Conservation (phyloP, 768 basidiomycete species). For the Dacryopinax spathularia region DNA sequence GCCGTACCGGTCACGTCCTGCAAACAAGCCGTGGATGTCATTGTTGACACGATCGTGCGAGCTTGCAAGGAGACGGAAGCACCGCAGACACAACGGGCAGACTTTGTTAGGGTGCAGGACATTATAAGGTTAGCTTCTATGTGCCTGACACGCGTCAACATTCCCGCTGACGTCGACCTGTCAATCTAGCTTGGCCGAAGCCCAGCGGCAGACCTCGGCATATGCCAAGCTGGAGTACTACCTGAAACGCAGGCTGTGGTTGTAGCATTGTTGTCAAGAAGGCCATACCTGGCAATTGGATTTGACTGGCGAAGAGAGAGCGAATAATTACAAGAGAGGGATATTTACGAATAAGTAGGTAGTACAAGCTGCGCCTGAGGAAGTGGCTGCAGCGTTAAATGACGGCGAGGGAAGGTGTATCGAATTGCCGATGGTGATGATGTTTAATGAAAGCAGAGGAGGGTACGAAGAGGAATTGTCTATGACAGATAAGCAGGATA, state of each 20-base stretch:
- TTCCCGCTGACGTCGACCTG: conserved; percentile 9
- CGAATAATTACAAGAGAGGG: conserved; percentile 1
- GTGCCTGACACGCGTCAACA: conserved; percentile 4
- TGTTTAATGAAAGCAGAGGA: neutral
- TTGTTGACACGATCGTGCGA: conserved; percentile 52
- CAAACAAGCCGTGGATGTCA: conserved; percentile 58
- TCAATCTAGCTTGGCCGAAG: conserved; percentile 53
- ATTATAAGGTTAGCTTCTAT: conserved; percentile 53
- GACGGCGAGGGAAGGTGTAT: neutral
- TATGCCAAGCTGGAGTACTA: conserved; percentile 91
- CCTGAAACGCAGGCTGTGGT: conserved; percentile 77
- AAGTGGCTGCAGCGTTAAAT: neutral
- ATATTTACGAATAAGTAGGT: neutral
- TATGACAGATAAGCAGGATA: conserved; percentile 4
- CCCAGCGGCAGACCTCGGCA: conserved; percentile 68
- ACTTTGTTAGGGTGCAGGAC: conserved; percentile 49
- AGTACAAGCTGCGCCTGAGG: neutral
- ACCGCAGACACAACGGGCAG: conserved; percentile 25
- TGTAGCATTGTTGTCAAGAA: conserved; percentile 20
- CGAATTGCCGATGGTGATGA: neutral
- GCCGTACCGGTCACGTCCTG: conserved; percentile 34
- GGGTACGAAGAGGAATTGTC: neutral
- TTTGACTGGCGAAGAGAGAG: neutral
- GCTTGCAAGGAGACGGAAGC: conserved; percentile 54
- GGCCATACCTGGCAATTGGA: neutral